Base-by-base conservation (phyloP, 2,329 filamentous ascomycete genomes). In the Microcyclospora tardicrescens region DNA sequence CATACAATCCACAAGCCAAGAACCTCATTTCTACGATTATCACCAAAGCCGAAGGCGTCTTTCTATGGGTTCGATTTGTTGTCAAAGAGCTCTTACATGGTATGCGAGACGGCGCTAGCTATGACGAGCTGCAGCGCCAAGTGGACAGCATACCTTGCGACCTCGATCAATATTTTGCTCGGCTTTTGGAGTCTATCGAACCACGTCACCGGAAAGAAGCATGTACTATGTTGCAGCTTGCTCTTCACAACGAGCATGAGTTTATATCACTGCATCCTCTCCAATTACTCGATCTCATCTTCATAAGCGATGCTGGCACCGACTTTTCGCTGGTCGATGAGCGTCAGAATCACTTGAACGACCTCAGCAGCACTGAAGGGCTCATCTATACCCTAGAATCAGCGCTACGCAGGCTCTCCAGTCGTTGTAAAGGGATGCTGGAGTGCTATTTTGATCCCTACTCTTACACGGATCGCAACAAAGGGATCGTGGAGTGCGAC, bases 61-160 rank as follows among this genome's bases (percentile, higher is more conserved):
- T 56, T 33, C 43, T 56, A 12, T 56, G 52, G 52, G 45, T 53
- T 1, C 39, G 42, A 5, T 42, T 56, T 6, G 60, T 55, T 0
- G 53, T 61, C 9, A 32, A 33, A 11, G 41, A 39, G 11, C 15
- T 44, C n/a, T 34, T 44, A 12, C 11, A 33, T 27, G 42, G 36
- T 14, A 32, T 44, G 14, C 19, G 42, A 39, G 42, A 44, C 27
- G 42, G 39, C n/a, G 39, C 38, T 27, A 38, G 27, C 27, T 27
- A 35, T 12, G 15, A 14, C 11, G 33, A 28, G 16, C 38, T 43
- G 8, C 12, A 28, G 16, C 28, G 16, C 19, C 38, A 29, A 31
- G 27, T 44, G 11, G 10, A 36, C 24, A 31, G 10, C 19, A 35
- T 37, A 15, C 37, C 37, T 3, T 24, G 28, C 8, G 41, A 39